Conservation (phyloP, 176 grass and related monocot species). For the Guadua angustifolia region DNA sequence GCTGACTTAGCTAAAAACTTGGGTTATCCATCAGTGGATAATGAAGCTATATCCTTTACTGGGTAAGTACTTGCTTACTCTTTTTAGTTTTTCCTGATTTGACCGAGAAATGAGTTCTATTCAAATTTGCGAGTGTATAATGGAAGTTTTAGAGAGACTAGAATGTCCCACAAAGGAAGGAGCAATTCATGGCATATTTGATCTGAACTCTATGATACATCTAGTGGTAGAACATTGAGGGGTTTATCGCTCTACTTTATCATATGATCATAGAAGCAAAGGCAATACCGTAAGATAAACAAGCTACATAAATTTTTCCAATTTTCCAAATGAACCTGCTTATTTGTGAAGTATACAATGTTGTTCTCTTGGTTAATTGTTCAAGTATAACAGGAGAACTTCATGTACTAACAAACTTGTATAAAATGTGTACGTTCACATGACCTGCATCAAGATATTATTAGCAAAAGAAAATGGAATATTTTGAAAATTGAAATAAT, state of each 20-base stretch:
- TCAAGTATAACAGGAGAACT: not conserved
- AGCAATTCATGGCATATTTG: not conserved
- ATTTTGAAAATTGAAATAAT: too few relatives aligned
- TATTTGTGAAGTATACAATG: not conserved
- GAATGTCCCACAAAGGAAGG: not conserved
- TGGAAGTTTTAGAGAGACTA: not conserved
- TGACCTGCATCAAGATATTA: not conserved
- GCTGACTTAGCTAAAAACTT: conserved; percentile 77
- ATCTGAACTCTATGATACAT: not conserved
- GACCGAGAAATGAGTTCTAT: not conserved
- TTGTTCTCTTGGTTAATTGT: not conserved
- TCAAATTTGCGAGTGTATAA: not conserved
- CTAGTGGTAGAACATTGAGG: not conserved
- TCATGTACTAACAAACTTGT: not conserved
- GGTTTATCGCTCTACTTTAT: not conserved
- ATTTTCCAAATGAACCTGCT: not conserved
- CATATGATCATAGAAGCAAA: not conserved
- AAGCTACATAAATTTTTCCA: not conserved
- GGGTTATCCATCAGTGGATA: conserved; percentile 42
- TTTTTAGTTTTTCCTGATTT: conserved; percentile 8
- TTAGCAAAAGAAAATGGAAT: too few relatives aligned
- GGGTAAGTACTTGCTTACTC: conserved; percentile 50
- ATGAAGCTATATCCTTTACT: conserved; percentile 84
- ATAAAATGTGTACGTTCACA: not conserved
- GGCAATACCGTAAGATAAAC: conserved; percentile 10